These are phyloP conservation scores for Phytophthora boehmeriae DNA, from an alignment of 352 stramenopile species.

Conservation along the genomic window DNA sequence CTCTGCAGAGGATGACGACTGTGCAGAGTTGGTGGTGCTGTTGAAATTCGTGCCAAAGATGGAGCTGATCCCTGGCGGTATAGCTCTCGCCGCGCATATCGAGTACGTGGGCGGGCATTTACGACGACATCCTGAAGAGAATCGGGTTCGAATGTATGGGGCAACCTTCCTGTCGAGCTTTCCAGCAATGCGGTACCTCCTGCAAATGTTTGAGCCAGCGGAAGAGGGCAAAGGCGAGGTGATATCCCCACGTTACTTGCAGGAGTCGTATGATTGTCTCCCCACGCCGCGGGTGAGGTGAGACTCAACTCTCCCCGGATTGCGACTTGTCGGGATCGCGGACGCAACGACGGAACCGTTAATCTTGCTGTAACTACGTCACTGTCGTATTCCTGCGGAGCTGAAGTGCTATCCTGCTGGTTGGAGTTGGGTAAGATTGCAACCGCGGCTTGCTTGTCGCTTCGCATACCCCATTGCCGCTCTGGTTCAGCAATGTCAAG, in stretches of 20 bases:
- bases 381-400: not conserved
- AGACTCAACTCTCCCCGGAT: slow-evolving; percentile 40
- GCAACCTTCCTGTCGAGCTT: slow-evolving; percentile 7
- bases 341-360: slow-evolving; percentile 11
- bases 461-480: not conserved
- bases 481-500: not conserved
- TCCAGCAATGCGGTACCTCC: slow-evolving; percentile 11
- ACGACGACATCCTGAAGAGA: slow-evolving; percentile 29
- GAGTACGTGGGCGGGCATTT: slow-evolving; percentile 53
- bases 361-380: not conserved
- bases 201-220: slow-evolving; percentile 15
- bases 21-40: slow-evolving; percentile 19
- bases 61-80: slow-evolving; percentile 32
- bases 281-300: slow-evolving; percentile 18
- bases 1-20: slow-evolving; percentile 9
- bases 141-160: slow-evolving; percentile 6
- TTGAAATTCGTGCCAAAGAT: slow-evolving; percentile 42
- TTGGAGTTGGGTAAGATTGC: slow-evolving; percentile 20
- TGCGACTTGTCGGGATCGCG: slow-evolving; percentile 38
- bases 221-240: slow-evolving; percentile 17
- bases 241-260: slow-evolving; percentile 5
- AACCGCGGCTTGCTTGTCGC: slow-evolving; percentile 4
- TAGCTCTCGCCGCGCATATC: slow-evolving; percentile 58
- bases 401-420: slow-evolving; percentile 21
- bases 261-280: slow-evolving; percentile 4